Base-by-base conservation (phyloP, 225 moss, liverwort and hornwort genomes). In the Rhytidiadelphus loreus region DNA sequence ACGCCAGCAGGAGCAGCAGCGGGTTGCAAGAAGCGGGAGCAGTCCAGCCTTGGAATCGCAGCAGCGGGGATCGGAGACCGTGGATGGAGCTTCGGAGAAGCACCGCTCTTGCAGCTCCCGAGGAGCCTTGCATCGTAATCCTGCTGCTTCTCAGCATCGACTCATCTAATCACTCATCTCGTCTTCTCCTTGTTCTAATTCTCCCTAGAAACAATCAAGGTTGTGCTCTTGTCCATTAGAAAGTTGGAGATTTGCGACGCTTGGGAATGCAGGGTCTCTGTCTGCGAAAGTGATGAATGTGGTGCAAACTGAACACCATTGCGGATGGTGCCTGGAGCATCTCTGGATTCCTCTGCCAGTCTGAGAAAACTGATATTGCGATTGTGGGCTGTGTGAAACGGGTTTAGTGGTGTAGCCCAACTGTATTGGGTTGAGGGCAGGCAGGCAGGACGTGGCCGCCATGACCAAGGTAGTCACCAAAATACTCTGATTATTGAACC, bases 101-200 rank as follows among this genome's bases (percentile, higher is more conserved):
- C 58, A 77, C 83, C 55, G 90, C 90, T 86, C 59, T 82, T n/a
- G 35, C 82, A 39, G 68, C 86, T 76, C 76, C 75, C 48, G 69
- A 87, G 61, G 77, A 77, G 59, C 90, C 90, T 90, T 68, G 90
- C 90, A 90, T 90, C 58, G 90, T 87, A 87, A 68, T 83, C 41
- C 83, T 79, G 77, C 83, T 66, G 64, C 81, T 76, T 69, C 82
- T 87, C 29, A 83, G 68, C 87, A 86, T 77, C 52, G 14, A 90
- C 60, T 26, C 83, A 69, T 83, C 81, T 78, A 83, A 39, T 77
- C 82, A 13, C 59, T 83, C 77, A 87, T 87, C 86, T 83, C 69
- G 58, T 69, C 83, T 61, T 23, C 80, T 26, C 30, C 58, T 20
- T 43, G 8, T 29, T 23, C 30, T 32, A 21, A 48, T 37, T 46